These are phyloP conservation scores for Elsinoe ampelina DNA, from an alignment of 2,329 filamentous ascomycete species.

Conservation along the genomic window DNA sequence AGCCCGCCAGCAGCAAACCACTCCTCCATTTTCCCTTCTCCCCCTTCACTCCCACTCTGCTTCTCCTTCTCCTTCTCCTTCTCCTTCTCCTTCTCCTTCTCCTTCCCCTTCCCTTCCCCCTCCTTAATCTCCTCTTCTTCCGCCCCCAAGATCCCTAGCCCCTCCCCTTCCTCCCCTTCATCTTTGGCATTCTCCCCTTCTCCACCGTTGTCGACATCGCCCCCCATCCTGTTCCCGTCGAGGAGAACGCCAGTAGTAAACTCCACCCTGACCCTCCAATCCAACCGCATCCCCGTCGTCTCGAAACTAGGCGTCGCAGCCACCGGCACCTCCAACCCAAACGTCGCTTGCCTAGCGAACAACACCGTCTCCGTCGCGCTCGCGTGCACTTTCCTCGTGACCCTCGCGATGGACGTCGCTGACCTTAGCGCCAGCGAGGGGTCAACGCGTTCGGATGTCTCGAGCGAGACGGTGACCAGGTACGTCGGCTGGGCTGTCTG, in stretches of 20 bases:
- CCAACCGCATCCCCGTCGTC: conserved; percentile 75
- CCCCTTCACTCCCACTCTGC: conserved; percentile 55
- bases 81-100: conserved; percentile 56
- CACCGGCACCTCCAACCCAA: conserved; percentile 73
- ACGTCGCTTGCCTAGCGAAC: conserved; percentile 68
- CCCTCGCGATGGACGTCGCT: conserved; percentile 73
- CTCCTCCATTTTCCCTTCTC: conserved; percentile 59
- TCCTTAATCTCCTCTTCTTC: conserved; percentile 18
- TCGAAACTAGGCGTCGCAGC: conserved; percentile 82
- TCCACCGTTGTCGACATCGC: conserved; percentile 57
- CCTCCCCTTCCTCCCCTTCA: too few relatives aligned
- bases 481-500: conserved; percentile 56
- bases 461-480: conserved; percentile 71
- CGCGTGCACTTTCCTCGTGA: conserved; percentile 73
- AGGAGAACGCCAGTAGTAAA: conserved; percentile 41
- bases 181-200: conserved; percentile 15
- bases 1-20: conserved; percentile 26
- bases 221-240: neutral
- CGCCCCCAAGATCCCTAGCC: neutral
- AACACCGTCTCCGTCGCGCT: conserved; percentile 73
- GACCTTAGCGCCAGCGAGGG: conserved; percentile 72
- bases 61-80: conserved; percentile 59
- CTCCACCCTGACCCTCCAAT: conserved; percentile 84
- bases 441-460: conserved; percentile 78
- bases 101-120: conserved; percentile 58